Conservation (phyloP, 2,329 filamentous ascomycete species). For the Curvularia eragrostidis region DNA sequence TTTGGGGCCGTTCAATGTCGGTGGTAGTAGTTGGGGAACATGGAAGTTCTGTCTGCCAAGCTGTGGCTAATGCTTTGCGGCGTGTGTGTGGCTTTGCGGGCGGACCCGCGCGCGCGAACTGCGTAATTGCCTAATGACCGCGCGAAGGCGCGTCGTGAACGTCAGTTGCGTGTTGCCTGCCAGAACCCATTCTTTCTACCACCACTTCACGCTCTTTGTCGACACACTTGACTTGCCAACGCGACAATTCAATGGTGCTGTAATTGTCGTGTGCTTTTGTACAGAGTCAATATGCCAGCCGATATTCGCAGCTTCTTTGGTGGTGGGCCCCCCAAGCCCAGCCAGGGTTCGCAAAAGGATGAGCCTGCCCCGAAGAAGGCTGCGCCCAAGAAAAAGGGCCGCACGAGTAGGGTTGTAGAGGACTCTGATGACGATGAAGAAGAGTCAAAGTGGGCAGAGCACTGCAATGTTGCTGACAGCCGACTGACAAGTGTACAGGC, state of each 20-base stretch:
- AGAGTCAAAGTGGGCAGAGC: conserved; percentile 40
- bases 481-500: conserved; percentile 39
- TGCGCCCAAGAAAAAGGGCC: conserved; percentile 52
- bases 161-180: conserved; percentile 18
- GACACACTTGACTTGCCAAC: not conserved
- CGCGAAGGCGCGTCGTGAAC: conserved; percentile 29
- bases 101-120: not conserved
- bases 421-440: conserved; percentile 68
- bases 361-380: conserved; percentile 48
- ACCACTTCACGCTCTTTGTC: conserved; percentile 7
- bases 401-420: conserved; percentile 63
- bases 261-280: not conserved
- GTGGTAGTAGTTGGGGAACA: conserved; percentile 9
- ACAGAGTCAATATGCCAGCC: conserved; percentile 66
- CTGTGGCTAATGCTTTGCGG: conserved; percentile 13
- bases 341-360: conserved; percentile 39
- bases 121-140: conserved; percentile 20
- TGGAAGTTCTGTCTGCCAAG: conserved; percentile 40
- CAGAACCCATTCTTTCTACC: conserved; percentile 7
- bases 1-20: conserved; percentile 2
- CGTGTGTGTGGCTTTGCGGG: conserved; percentile 16
- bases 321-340: conserved; percentile 70
- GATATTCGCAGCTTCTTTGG: conserved; percentile 94
- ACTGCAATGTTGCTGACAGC: conserved; percentile 4
- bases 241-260: not conserved